Evolutionary conservation across 495 filamentous ascomycete genomes (phyloP), one percentile per base, ranked within the genome.

Genomic region (Aspergillus panamensis): DNA sequence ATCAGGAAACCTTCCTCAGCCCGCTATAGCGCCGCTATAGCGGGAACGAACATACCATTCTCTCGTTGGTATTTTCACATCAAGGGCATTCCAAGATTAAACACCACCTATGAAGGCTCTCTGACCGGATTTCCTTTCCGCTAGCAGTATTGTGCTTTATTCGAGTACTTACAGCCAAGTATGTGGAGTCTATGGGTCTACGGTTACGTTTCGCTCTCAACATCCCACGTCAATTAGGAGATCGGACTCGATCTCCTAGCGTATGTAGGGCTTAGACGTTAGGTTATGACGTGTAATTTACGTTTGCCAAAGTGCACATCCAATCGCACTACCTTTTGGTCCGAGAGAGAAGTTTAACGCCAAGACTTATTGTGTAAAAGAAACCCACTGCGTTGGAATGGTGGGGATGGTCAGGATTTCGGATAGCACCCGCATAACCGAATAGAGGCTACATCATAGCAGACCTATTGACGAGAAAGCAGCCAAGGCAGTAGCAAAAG

Each of bases 191-290:
- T 31, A 50, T 63, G 59, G 55, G 52, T 48, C 45, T 55, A 42
- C 47, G 53, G 63, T 69, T 66, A 58, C 63, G 63, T 69, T 69
- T 69, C 66, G 61, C 66, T 63, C 57, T 60, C 66, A 33, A 66
- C 66, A 69, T 58, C 21, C 39, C 16, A 6, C 35, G 35, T 39
- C 8, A 39, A n/a, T 39, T 8, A 3, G 35, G 10, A 10, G 10
- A 39, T 39, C 14, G 10, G 35, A 13, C 42, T 42, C 19, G 17
- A 30, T 1, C 9, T 14, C 6, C 9, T 14, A 48, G 30, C 17
- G 2, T 14, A 50, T 32, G n/a, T 14, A 25, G 2, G 25, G 25
- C 5, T 5, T 5, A 25, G 25, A 25, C 5, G 2, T 5, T 25
- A 25, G 25, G 2, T 25, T 5, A 21, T 21, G 33, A 52, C 8